These are phyloP conservation scores for Arachis hypogaea DNA, from an alignment of 306 rosid species.

Conservation along the genomic window DNA sequence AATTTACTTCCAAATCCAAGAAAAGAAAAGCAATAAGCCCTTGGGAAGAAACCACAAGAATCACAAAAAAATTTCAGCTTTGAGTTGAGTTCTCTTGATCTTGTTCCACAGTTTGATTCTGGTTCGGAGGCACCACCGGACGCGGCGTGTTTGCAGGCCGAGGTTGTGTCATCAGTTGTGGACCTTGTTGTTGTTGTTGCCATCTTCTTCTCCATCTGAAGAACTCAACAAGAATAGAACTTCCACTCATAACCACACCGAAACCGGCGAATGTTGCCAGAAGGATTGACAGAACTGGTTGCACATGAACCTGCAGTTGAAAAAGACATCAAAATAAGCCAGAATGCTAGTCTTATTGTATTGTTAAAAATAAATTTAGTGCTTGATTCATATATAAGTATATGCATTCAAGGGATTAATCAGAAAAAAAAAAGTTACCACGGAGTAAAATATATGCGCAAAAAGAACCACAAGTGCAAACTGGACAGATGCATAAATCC, in stretches of 20 bases:
- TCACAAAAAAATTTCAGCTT: slow-evolving; percentile 23
- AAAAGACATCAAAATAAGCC: neutral
- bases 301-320: slow-evolving; percentile 69
- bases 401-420: slow-evolving; percentile 24
- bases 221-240: slow-evolving; percentile 73
- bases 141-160: slow-evolving; percentile 40
- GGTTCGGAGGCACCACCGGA: slow-evolving; percentile 28
- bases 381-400: slow-evolving; percentile 11
- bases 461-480: slow-evolving; percentile 95
- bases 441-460: slow-evolving; percentile 88
- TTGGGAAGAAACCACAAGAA: slow-evolving; percentile 25
- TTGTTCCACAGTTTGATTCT: slow-evolving; percentile 35
- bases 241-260: slow-evolving; percentile 91
- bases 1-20: slow-evolving; percentile 31
- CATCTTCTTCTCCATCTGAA: slow-evolving; percentile 71
- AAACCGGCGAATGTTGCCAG: slow-evolving; percentile 93
- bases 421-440: slow-evolving; percentile 57
- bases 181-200: slow-evolving; percentile 47
- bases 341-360: slow-evolving; percentile 19
- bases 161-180: slow-evolving; percentile 45
- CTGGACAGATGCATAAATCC: slow-evolving; percentile 91
- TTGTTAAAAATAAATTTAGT: neutral
- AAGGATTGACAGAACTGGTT: slow-evolving; percentile 82
- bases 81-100: slow-evolving; percentile 43
- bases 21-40: slow-evolving; percentile 24